A percentile compares a stretch with the other conserved stretches of the same genome.
phyloP scores from a whole-genome alignment of 2,329 filamentous ascomycete genomes.

The Aspergillus texensis region DNA sequence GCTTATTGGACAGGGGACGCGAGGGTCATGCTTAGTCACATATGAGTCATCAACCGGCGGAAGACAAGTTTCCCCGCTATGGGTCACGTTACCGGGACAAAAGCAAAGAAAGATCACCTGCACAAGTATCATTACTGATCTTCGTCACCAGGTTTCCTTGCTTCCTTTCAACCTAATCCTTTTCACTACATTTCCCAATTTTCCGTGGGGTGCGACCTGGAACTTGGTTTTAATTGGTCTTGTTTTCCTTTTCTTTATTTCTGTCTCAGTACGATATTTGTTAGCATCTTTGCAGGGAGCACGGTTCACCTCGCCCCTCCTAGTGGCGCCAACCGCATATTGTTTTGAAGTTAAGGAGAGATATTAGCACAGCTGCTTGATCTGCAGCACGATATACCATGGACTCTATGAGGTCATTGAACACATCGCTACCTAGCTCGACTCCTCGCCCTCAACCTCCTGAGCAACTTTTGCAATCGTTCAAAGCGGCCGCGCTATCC shows the following conservation, averaged over 20 bases:
- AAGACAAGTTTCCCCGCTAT: conserved; percentile 35
- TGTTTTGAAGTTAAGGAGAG: conserved; percentile 3
- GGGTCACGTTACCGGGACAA: conserved; percentile 44
- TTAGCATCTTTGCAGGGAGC: conserved; percentile 12
- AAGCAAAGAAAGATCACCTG: conserved; percentile 34
- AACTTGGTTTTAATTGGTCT: conserved; percentile 9
- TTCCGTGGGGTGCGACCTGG: conserved; percentile 4
- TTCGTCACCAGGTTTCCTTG: conserved; percentile 17
- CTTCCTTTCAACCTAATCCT: conserved; percentile 4
- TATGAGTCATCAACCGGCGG: conserved; percentile 22
- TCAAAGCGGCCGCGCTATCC: conserved; percentile 88
- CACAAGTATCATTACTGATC: conserved; percentile 17
- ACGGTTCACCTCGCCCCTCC: conserved; percentile 26
- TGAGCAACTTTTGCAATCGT: conserved; percentile 74
- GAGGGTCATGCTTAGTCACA: conserved; percentile 30
- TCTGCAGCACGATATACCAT: conserved; percentile 40
- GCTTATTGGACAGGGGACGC: conserved; percentile 37
- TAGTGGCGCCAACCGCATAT: conserved; percentile 13
- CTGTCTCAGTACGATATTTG: conserved; percentile 2
- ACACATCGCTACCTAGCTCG: conserved; percentile 61
- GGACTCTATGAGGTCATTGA: conserved; percentile 67
- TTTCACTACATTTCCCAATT: neutral
- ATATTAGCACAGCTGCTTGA: conserved; percentile 13
- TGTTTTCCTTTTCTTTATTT: neutral
- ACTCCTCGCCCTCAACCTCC: conserved; percentile 51